Conservation (phyloP, 1,284 basidiomycete genomes). For the Puccinia horiana region DNA sequence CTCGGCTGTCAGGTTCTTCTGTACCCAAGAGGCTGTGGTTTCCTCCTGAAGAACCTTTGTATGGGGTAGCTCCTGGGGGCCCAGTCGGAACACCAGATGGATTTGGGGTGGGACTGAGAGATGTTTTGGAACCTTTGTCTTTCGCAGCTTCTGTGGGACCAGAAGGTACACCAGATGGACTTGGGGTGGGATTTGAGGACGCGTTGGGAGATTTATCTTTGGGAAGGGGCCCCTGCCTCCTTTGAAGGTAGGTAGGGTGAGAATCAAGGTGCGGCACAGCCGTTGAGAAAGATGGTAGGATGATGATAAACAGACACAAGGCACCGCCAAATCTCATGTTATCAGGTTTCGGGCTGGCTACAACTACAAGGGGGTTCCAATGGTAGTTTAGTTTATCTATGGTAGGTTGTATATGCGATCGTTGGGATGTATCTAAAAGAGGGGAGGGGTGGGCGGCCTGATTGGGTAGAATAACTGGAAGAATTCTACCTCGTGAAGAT, state of each 20-base stretch:
- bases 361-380: not conserved
- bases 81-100: not conserved
- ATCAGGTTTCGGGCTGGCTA: not conserved
- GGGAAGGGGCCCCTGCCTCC: not conserved
- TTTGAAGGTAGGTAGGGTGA: not conserved
- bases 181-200: not conserved
- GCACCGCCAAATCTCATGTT: not conserved
- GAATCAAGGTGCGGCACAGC: not conserved
- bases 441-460: not conserved
- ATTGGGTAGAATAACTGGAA: not conserved
- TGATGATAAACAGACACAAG: not conserved
- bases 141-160: not conserved
- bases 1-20: not conserved
- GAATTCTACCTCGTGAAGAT: not conserved
- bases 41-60: not conserved
- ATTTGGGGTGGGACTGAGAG: not conserved
- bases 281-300: conserved; percentile 1
- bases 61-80: not conserved
- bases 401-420: no score
- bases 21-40: not conserved
- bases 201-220: not conserved
- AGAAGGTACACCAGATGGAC: not conserved
- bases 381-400: no score
- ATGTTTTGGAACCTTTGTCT: not conserved
- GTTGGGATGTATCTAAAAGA: not conserved